Percentiles rank a stretch among this genome's conserved stretches.
Evolutionary conservation across 2,329 filamentous ascomycete genomes (phyloP).

Genomic region (Chaetomiaceae sp.): DNA sequence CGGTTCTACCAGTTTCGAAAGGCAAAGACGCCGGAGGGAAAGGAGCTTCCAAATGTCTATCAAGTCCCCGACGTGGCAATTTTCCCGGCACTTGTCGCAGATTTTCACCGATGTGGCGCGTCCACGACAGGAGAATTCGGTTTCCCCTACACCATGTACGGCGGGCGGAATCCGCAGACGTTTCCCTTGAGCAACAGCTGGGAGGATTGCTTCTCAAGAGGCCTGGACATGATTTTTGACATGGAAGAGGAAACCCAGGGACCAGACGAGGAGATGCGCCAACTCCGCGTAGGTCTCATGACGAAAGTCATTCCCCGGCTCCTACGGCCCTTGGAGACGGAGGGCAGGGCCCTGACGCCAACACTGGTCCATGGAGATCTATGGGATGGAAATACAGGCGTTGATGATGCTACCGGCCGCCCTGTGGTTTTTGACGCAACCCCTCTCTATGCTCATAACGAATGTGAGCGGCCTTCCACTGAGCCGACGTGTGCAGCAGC

Average conservation of each 20-base stretch:
- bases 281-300: background rate
- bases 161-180: background rate
- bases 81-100: background rate
- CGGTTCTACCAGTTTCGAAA: background rate
- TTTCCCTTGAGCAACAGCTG: slow-evolving; percentile 2
- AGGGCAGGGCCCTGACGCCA: background rate
- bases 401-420: background rate
- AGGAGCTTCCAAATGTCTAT: background rate
- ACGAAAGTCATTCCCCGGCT: slow-evolving; percentile 9
- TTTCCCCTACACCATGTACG: slow-evolving; percentile 3
- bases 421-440: background rate
- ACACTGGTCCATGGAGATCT: slow-evolving; percentile 8
- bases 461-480: background rate
- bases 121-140: slow-evolving; percentile 3
- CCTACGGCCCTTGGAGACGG: slow-evolving; percentile 4
- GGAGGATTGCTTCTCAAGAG: slow-evolving; percentile 4
- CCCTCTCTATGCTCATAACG: slow-evolving; percentile 4
- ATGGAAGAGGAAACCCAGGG: background rate
- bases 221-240: background rate
- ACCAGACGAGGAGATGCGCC: background rate
- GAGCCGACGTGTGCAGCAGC: background rate
- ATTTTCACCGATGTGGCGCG: background rate
- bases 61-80: background rate
- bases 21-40: background rate
- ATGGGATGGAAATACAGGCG: slow-evolving; percentile 1